Conservation (phyloP, 1,284 basidiomycete genomes). For the Leucoagaricus sp. region DNA sequence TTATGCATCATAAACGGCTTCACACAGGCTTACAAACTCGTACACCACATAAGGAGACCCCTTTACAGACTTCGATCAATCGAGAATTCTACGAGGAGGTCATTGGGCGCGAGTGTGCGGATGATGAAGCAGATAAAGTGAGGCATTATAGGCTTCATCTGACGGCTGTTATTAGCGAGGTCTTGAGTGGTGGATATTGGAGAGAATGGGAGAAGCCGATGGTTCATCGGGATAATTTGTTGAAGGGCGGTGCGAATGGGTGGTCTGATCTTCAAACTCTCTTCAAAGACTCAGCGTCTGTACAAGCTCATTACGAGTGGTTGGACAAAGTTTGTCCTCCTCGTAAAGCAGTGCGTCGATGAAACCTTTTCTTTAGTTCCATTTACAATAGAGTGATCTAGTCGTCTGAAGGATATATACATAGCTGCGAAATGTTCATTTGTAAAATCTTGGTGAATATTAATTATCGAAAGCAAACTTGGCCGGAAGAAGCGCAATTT, state of each 20-base stretch:
- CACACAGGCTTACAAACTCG: constrained; percentile 21
- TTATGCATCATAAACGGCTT: constrained; percentile 33
- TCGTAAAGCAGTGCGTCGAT: neutral
- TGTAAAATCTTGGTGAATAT: too few species aligned
- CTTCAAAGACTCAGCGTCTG: neutral
- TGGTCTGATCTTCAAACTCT: neutral
- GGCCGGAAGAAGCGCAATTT: too few species aligned
- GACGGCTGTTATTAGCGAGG: constrained; percentile 3
- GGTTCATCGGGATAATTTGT: neutral
- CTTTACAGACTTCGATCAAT: neutral
- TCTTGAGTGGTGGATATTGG: neutral
- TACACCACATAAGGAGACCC: constrained; percentile 7
- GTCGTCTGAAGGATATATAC: too few species aligned
- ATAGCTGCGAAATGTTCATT: too few species aligned
- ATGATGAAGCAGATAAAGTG: constrained; percentile 24
- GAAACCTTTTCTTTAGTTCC: too few species aligned
- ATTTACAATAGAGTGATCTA: too few species aligned
- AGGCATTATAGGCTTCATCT: constrained; percentile 17
- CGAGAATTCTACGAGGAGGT: constrained; percentile 28
- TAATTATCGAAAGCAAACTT: too few species aligned
- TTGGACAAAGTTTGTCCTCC: neutral
- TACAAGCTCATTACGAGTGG: neutral
- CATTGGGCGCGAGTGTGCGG: constrained; percentile 22
- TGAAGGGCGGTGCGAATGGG: neutral
- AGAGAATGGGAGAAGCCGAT: constrained; percentile 5